A percentile compares a stretch with the other conserved stretches of the same genome.
Conservation (phyloP, 1,284 basidiomycete species). For the Athelia psychrophila region DNA sequence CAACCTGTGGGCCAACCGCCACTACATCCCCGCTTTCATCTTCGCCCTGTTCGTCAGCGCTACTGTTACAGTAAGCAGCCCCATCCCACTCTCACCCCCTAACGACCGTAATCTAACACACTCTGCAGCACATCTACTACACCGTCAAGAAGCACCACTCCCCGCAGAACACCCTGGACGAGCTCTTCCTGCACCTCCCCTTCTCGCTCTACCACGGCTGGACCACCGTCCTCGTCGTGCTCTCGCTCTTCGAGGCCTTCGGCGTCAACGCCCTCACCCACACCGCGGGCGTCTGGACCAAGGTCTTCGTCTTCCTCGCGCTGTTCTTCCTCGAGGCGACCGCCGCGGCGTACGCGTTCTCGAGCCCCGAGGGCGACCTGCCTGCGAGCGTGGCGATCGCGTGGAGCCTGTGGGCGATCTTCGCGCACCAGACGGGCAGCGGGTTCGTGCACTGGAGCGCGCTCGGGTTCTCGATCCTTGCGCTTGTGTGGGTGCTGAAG, state of each 20-base stretch:
- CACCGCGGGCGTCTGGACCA: conserved; percentile 84
- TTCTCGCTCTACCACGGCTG: conserved; percentile 96
- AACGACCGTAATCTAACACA: too few species aligned
- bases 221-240: conserved; percentile 88
- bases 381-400: conserved; percentile 85
- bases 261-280: conserved; percentile 72
- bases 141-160: conserved; percentile 84
- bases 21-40: conserved; percentile 83
- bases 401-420: conserved; percentile 83
- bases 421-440: conserved; percentile 62
- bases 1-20: conserved; percentile 68
- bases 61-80: conserved; percentile 69
- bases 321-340: conserved; percentile 94
- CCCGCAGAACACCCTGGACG: conserved; percentile 63
- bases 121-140: conserved; percentile 81
- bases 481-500: conserved; percentile 82
- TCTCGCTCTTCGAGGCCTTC: conserved; percentile 90
- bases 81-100: conserved; percentile 3
- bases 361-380: conserved; percentile 86
- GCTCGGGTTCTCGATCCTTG: conserved; percentile 83
- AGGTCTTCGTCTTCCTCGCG: conserved; percentile 90
- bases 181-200: conserved; percentile 81
- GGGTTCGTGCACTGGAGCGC: conserved; percentile 89
- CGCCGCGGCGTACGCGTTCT: conserved; percentile 88
- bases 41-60: conserved; percentile 84